Evolutionary conservation across 2,329 filamentous ascomycete genomes (phyloP), one percentile per base, ranked within the genome.

Genomic region (Phialophora tarda): DNA sequence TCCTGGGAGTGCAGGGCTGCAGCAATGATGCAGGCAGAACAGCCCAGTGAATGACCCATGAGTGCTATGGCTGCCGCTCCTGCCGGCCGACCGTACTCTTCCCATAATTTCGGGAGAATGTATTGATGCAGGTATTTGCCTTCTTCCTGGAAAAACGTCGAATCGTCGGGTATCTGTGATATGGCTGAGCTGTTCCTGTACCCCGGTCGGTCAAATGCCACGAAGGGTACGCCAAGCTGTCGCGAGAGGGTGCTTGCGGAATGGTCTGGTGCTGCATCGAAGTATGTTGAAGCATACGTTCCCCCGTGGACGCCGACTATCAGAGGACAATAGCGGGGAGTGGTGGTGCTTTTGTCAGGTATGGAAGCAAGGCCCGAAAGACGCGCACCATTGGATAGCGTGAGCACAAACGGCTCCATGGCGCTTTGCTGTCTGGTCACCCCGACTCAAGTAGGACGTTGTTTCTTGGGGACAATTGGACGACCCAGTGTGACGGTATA

Each of bases 111-210:
- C 14, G 50, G 59, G 2, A 62, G 59, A n/a, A 55, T 48, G 14
- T 62, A 62, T 44, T 24, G 34, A 55, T 62, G 50, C 17, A 56
- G 21, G 8, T 55, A 47, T 41, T 55, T 62, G 8, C 59, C 59
- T 32, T 56, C 50, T 55, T 55, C 59, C 28, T 55, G 59, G 21
- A 54, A 53, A 62, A 47, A 56, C 7, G 50, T 55, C 30, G 59
- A 62, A 17, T 48, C 59, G 0, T 17, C 6, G 11, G 59, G 34
- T 28, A 55, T 44, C 4, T 28, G 2, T 5, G 32, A 32, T 30
- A 62, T 28, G 4, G 21, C 14, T 8, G 50, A 54, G 51, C 50
- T 62, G 26, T 55, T 30, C 32, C 30, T 56, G 59, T 62, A 62
- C 7, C 50, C 50, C 17, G 50, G 59, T 17, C 50, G 59, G 7